A percentile compares a stretch with the other conserved stretches of the same genome.
phyloP scores from a whole-genome alignment of 1,139 yeast genomes.

The Trichomonascaceae sp. region DNA sequence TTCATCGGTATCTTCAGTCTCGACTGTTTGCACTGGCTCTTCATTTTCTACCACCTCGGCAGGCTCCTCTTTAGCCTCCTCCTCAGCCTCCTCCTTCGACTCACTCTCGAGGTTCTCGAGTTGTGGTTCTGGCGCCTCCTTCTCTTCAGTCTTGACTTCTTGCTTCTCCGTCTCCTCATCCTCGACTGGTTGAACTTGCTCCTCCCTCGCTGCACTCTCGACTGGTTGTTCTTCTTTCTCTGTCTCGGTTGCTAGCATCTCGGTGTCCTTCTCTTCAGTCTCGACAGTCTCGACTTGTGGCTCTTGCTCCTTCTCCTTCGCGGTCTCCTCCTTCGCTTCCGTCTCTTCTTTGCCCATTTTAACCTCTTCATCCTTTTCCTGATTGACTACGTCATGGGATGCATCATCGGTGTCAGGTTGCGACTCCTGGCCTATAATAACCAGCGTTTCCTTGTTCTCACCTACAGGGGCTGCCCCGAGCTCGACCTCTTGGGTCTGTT shows the following conservation, averaged over 20 bases:
- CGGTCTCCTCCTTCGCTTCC: conserved; percentile 9
- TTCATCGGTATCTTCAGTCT: conserved; percentile 1
- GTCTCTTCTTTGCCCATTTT: not conserved
- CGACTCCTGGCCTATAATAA: not conserved
- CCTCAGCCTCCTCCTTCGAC: conserved; percentile 2
- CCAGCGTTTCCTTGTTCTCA: not conserved
- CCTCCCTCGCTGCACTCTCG: not conserved
- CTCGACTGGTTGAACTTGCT: not conserved
- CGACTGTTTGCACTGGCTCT: conserved; percentile 2
- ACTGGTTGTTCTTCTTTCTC: conserved; percentile 9
- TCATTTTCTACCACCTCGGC: not conserved
- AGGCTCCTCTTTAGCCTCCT: not conserved
- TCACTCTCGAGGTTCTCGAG: conserved; percentile 3
- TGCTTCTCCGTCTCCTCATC: conserved; percentile 4
- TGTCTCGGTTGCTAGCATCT: conserved; percentile 10
- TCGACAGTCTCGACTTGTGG: conserved; percentile 1
- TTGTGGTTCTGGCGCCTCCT: conserved; percentile 7
- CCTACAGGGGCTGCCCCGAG: not conserved
- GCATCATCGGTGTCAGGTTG: not conserved
- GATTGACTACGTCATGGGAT: not conserved
- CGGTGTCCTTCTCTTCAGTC: not conserved
- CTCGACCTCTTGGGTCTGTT: not conserved
- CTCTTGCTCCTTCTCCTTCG: conserved; percentile 8
- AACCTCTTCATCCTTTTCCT: not conserved
- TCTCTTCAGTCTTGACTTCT: conserved; percentile 2